phyloP scores from a whole-genome alignment of 2,329 filamentous ascomycete genomes.

The Botrytis sinoallii region DNA sequence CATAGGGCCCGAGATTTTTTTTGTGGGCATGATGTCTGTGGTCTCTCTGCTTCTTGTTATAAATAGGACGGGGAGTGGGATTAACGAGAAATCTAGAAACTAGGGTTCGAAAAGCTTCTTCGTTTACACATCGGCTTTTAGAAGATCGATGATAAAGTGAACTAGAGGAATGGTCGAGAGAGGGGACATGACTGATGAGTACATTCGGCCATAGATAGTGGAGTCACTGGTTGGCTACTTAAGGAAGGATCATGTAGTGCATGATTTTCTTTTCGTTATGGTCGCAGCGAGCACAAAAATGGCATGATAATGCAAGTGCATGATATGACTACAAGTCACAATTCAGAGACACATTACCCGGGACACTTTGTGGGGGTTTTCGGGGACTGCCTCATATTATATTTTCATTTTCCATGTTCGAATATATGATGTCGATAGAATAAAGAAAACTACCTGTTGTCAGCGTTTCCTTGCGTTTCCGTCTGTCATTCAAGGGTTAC shows the following conservation, averaged over 20 bases:
- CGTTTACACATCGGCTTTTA: background rate
- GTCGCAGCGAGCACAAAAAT: background rate
- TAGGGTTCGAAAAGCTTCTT: background rate
- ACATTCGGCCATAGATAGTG: background rate
- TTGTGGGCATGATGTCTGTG: accelerated
- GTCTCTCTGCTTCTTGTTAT: background rate
- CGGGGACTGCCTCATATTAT: background rate
- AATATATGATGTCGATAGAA: background rate
- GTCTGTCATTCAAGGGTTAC: background rate
- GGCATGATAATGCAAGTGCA: background rate
- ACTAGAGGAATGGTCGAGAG: background rate
- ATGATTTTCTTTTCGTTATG: background rate
- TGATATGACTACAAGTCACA: background rate
- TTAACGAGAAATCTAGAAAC: accelerated
- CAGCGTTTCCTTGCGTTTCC: accelerated
- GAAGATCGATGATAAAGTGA: background rate
- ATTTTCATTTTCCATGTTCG: background rate
- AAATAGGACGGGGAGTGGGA: background rate
- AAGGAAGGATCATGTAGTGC: background rate
- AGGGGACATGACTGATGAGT: accelerated
- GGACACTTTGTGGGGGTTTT: background rate
- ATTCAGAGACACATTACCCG: background rate
- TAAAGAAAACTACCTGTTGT: background rate
- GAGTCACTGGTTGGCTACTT: background rate
- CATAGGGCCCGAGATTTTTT: too few species aligned